Base-by-base conservation (phyloP, 1,139 yeast genomes). In the Geotrichum cucujoidarum region DNA sequence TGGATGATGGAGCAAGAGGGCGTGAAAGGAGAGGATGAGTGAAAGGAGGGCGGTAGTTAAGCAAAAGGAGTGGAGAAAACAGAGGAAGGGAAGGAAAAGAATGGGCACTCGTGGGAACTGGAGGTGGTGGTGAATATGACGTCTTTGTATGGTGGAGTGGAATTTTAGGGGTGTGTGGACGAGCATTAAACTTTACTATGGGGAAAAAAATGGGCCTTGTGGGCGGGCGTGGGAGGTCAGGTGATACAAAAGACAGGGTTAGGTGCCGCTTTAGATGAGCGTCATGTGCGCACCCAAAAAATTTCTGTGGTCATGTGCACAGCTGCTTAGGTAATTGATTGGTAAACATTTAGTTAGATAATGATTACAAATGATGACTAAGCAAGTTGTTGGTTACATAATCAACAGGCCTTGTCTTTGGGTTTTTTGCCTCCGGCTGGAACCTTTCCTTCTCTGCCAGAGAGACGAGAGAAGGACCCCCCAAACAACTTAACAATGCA, bases 401-500 rank as follows among this genome's bases (percentile, higher is more conserved):
- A n/a, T n/a, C n/a, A n/a, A n/a, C n/a, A n/a, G n/a, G n/a, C n/a
- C n/a, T n/a, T n/a, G n/a, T n/a, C n/a, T n/a, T n/a, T n/a, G n/a
- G n/a, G n/a, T n/a, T n/a, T n/a, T n/a, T n/a, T n/a, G n/a, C n/a
- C n/a, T n/a, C n/a, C n/a, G n/a, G n/a, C n/a, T n/a, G n/a, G n/a
- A n/a, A n/a, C n/a, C n/a, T n/a, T n/a, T n/a, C n/a, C n/a, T n/a
- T n/a, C n/a, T n/a, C n/a, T n/a, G n/a, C n/a, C n/a, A n/a, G n/a
- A n/a, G n/a, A n/a, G n/a, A n/a, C n/a, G n/a, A n/a, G n/a, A n/a
- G n/a, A n/a, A n/a, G n/a, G n/a, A n/a, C 13, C 30, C 13, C 30
- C 30, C 27, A 6, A 24, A 6, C 27, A 24, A 24, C 27, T 6
- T 6, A 24, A 34, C 32, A 34, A 77, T 77, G 81, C 82, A 77